Base-by-base conservation (phyloP, 176 grass and related monocot genomes). In the Thalia dealbata region DNA sequence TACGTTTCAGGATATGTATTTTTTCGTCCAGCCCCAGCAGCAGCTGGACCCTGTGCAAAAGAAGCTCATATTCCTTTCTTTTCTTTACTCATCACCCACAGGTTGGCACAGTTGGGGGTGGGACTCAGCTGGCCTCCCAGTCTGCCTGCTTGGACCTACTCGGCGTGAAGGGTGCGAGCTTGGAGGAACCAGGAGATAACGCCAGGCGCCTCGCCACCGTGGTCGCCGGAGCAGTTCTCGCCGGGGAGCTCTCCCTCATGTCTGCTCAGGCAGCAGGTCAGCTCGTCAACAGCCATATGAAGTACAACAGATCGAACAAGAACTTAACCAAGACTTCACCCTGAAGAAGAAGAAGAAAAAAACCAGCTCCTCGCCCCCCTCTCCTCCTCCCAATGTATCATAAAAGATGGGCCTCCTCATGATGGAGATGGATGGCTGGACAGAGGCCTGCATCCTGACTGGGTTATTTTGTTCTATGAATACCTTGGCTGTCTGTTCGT, bases 101-200 rank as follows among this genome's bases (percentile, higher is more conserved):
- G 95, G 95, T 99, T 81, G 95, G 90, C 70, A 99, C 95, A 62
- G 64, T 99, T 80, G 95, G 95, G 0, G 95, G 95, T 18, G 95
- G 87, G 73, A 99, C 95, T 80, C 85, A 91, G 79, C 51, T 99
- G 64, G 90, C 87, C 13, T 91, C 95, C 10, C 95, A 99, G 63
- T 50, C 90, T 0, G 95, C 95, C 8, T 99, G 95, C 69, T 72
- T 99, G 16, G 85, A 99, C 79, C 83, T 99, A 23, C 87, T 99
- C 0, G 90, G 95, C 15, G 81, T 93, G 67, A 91, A 88, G 79
- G 95, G 95, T 15, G 76, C 87, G 22, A 88, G 82, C 83, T 75
- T 77, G 55, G 85, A 88, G 52, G 73, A 81, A 3, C 85, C 95
- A 0, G 95, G 95, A n/a, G 81, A 81, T 15, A 90, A 99, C 68